Evolutionary conservation across 1,284 basidiomycete species (phyloP).

Genomic region (Heterobasidion occidentale): DNA sequence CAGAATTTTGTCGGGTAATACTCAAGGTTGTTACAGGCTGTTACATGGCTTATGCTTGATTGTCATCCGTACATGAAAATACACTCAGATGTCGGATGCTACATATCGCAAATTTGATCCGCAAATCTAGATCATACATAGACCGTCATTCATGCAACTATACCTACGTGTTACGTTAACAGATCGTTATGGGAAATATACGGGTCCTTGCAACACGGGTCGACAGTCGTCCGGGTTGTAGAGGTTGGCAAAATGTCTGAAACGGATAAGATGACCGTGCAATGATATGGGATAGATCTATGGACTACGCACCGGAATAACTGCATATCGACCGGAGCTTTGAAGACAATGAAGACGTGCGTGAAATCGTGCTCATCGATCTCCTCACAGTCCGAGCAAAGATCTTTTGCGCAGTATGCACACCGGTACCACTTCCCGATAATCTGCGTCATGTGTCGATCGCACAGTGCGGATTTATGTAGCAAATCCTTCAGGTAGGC

Average conservation of each 20-base stretch:
- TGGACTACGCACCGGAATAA: constrained; percentile 38
- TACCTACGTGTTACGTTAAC: not conserved
- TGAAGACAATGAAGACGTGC: constrained; percentile 83
- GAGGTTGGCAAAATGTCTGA: constrained; percentile 49
- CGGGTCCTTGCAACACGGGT: constrained; percentile 50
- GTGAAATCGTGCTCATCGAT: constrained; percentile 74
- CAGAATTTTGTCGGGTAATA: no score
- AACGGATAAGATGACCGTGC: not conserved
- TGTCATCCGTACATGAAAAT: no score
- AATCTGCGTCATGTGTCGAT: constrained; percentile 69
- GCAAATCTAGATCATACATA: not conserved
- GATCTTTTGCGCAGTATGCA: constrained; percentile 76
- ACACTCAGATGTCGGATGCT: not conserved
- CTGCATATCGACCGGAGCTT: constrained; percentile 62
- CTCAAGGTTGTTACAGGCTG: no score
- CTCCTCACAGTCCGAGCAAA: constrained; percentile 73
- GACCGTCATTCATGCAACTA: not conserved
- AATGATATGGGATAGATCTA: not conserved
- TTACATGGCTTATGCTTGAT: no score
- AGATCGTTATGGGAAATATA: constrained; percentile 33
- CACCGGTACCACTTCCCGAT: constrained; percentile 83
- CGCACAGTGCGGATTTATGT: constrained; percentile 66
- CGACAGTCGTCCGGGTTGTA: constrained; percentile 44
- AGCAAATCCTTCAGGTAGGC: constrained; percentile 63
- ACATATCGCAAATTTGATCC: not conserved